A percentile compares a stretch with the other conserved stretches of the same genome.
Evolutionary conservation across 2,329 filamentous ascomycete species (phyloP).

Genomic region (Fusarium cyanostomum): DNA sequence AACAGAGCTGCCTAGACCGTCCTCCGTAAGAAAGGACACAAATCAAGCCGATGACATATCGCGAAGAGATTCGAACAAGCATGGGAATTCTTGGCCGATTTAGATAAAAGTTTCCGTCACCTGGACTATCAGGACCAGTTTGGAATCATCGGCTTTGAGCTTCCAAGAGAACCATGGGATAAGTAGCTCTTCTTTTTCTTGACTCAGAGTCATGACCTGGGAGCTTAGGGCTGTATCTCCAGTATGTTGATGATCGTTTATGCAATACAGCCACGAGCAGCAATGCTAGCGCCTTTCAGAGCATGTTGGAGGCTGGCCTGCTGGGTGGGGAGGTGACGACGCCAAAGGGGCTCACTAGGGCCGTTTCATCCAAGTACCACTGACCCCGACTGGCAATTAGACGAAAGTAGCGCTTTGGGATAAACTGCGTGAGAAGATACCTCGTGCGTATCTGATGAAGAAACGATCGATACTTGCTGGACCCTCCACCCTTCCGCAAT

Average conservation of each 20-base stretch:
- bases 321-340: conserved; percentile 46
- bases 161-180: no score
- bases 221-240: no score
- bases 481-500: conserved; percentile 6
- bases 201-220: no score
- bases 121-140: no score
- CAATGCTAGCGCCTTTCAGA: background rate
- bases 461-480: conserved; percentile 6
- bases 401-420: conserved; percentile 5
- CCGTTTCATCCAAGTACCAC: conserved; percentile 21
- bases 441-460: conserved; percentile 1
- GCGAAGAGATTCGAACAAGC: conserved; percentile 44
- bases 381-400: conserved; percentile 1
- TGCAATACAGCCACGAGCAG: background rate
- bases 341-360: conserved; percentile 31
- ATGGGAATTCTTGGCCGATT: conserved; percentile 72
- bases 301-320: conserved; percentile 57
- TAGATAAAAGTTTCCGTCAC: conserved; percentile 71
- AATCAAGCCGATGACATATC: background rate
- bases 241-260: no score
- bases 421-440: conserved; percentile 12
- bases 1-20: background rate
- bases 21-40: background rate
- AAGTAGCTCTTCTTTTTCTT: no score
- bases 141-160: no score